Conservation (phyloP, 192 early-diverging fungal species). For the Backusella australiensis region DNA sequence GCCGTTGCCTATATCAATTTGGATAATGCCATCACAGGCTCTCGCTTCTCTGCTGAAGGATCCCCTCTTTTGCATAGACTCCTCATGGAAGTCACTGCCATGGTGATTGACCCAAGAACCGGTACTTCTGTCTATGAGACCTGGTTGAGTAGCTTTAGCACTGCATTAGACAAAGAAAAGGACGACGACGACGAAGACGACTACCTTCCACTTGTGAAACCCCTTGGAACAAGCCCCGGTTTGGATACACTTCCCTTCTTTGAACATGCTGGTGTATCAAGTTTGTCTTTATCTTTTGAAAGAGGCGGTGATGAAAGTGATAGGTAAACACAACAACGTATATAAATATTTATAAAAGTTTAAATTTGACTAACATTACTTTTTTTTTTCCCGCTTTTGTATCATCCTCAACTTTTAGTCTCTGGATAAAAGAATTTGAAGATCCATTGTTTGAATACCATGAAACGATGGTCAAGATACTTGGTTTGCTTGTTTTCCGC, state of each 20-base stretch:
- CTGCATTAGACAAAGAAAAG: too few relatives aligned
- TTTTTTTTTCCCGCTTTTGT: neutral
- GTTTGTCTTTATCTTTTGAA: slow-evolving; percentile 51
- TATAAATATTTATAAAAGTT: neutral
- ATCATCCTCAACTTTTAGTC: slow-evolving; percentile 14
- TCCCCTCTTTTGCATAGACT: slow-evolving; percentile 47
- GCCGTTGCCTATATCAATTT: slow-evolving; percentile 60
- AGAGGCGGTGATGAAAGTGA: slow-evolving; percentile 58
- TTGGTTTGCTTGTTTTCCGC: slow-evolving; percentile 43
- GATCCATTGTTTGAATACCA: slow-evolving; percentile 55
- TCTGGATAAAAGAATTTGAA: slow-evolving; percentile 55
- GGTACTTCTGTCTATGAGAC: slow-evolving; percentile 46
- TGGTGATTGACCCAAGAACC: slow-evolving; percentile 41
- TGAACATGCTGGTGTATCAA: slow-evolving; percentile 54
- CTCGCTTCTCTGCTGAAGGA: slow-evolving; percentile 42
- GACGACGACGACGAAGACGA: neutral
- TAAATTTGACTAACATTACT: slow-evolving; percentile 12
- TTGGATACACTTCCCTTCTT: slow-evolving; percentile 53
- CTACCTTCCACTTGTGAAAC: neutral
- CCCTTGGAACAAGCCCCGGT: slow-evolving; percentile 16
- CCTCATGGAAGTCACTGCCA: slow-evolving; percentile 41
- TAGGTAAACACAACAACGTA: slow-evolving; percentile 16
- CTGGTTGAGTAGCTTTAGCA: slow-evolving; percentile 27
- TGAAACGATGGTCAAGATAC: slow-evolving; percentile 42
- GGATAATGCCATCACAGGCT: slow-evolving; percentile 47